Conservation (phyloP, 805 yeast species). For the Alloascoidea africana region DNA sequence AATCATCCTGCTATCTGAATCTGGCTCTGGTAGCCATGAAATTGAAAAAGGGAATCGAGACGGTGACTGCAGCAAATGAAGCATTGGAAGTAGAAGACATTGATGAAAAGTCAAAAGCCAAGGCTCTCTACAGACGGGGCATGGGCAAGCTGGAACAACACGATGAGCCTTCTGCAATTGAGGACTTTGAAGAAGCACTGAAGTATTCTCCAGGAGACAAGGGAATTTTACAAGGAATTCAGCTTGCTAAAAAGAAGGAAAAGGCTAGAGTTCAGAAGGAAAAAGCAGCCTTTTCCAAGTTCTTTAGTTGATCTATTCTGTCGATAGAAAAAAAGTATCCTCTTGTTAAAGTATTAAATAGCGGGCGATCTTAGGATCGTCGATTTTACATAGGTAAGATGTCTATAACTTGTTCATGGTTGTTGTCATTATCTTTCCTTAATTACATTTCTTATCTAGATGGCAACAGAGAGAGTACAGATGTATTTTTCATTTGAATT, state of each 20-base stretch:
- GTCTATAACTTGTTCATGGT: too few relatives aligned
- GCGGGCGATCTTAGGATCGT: too few relatives aligned
- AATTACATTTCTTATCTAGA: too few relatives aligned
- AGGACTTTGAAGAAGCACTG: conserved; percentile 51
- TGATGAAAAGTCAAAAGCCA: conserved; percentile 58
- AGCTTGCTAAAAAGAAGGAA: conserved; percentile 10
- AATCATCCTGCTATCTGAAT: conserved; percentile 53
- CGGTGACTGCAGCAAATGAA: conserved; percentile 43
- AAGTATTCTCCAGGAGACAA: conserved; percentile 36
- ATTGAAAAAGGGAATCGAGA: conserved; percentile 34
- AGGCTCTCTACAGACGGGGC: conserved; percentile 81
- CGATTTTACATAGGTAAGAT: too few relatives aligned
- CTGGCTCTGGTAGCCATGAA: conserved; percentile 64
- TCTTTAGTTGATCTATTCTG: conserved; percentile 19
- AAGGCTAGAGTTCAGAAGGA: conserved; percentile 12
- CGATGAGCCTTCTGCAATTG: conserved; percentile 56
- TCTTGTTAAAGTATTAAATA: too few relatives aligned
- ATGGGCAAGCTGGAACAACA: conserved; percentile 47
- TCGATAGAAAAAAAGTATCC: too few relatives aligned
- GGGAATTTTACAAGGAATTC: conserved; percentile 13
- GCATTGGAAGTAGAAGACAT: conserved; percentile 47
- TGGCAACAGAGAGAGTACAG: too few relatives aligned
- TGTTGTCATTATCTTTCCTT: too few relatives aligned
- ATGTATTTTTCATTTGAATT: too few relatives aligned
- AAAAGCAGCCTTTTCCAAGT: conserved; percentile 24